Base-by-base conservation (phyloP, 1,284 basidiomycete species). In the Gymnopus androsaceus region DNA sequence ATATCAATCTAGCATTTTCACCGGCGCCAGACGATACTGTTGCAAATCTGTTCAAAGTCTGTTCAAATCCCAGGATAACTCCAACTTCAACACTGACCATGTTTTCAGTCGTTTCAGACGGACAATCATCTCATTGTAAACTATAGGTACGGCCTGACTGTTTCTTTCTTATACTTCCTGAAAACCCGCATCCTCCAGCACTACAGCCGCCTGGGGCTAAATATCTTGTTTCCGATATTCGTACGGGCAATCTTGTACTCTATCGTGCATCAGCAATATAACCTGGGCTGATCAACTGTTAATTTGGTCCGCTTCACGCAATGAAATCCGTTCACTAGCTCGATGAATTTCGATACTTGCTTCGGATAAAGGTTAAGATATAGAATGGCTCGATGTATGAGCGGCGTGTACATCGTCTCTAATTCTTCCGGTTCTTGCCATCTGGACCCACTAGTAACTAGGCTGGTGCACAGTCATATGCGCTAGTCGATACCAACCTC, bases 1-100 rank as follows among this genome's bases (percentile, higher is more conserved):
- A 98, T 70, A 98, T 99, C 78, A 98, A 98, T 67, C 81, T 95
- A n/a, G 93, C 96, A 0, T 98, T 98, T 71, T 91, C 92, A 2
- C 94, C 94, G 42, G 91, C 94, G 1, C 94, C 93, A 0, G 94
- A 97, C 69, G 94, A 96, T 67, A 92, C 90, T 0, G 93, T 97
- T 3, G 87, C 92, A 0, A 98, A 95, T 68, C 75, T 94, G 46
- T 94, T 82, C 80, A 93, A 93, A 75, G 90, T 88, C 62, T 55
- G 75, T 62, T 15, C 51, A 27, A 12, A 27, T n/a, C 17, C 41
- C 21, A 36, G 45, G 36, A 19, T n/a, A n/a, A n/a, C n/a, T n/a
- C 30, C 27, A 37, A 21, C 38, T 46, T 41, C 15, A 51, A 52
- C 11, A 23, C 52, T 54, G 12, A 31, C 31, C 53, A 37, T 53